Evolutionary conservation across 805 yeast genomes (phyloP), one percentile per base, ranked within the genome.

Genomic region (Kodamaea laetipori): DNA sequence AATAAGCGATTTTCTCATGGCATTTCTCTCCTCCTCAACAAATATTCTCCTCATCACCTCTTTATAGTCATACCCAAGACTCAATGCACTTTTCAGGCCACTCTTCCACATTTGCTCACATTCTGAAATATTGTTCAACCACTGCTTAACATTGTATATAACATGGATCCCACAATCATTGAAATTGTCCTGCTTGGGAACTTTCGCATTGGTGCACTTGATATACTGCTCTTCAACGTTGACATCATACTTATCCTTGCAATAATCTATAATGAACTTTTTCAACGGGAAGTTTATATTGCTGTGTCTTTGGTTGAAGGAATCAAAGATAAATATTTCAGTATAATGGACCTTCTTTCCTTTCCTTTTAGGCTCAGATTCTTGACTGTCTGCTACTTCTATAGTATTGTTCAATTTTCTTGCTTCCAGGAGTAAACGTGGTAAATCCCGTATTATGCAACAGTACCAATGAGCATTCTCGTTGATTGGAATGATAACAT

Each of bases 81-180:
- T 15, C 5, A 12, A 4, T 9, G 25, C 16, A 6, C 39, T 18
- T 41, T 56, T 49, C 17, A 50, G 37, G 3, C 39, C 39, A 7
- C 39, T 32, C 44, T 64, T 58, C 86, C 86, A 81, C 8, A 77
- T 50, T 32, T 58, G 57, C 35, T 77, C 65, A 40, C 87, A 82
- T 17, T 59, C 67, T 0, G 52, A 52, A 0, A 81, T 78, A 30
- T 77, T 63, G 17, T 66, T 65, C 36, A 84, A 68, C 63, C 87
- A 82, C 49, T 75, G 78, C 44, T 71, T 68, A 9, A 83, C 74
- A 53, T 86, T 90, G 52, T 83, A 83, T 11, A 94, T 83, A 1
- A 92, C 86, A 64, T 87, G 97, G 15, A 94, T 80, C 1, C 99
- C 99, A 67, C 99, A 94, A 60, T 94, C 99, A 58, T 90, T 87